These are phyloP conservation scores for Phytophthora gonapodyides DNA, from an alignment of 352 stramenopile genomes.

Conservation along the genomic window DNA sequence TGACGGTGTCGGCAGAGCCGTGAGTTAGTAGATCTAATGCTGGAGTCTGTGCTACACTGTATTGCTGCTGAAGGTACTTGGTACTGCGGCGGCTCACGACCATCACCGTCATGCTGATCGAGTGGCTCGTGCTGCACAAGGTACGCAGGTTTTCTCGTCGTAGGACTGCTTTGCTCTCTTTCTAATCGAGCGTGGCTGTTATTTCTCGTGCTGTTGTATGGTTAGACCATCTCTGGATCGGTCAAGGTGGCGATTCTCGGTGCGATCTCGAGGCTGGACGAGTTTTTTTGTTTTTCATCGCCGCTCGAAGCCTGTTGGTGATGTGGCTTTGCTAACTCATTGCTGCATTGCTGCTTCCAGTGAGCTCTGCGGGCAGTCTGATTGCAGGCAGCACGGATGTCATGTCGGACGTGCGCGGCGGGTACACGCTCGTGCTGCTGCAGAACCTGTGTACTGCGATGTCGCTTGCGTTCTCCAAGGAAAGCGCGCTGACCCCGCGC, in stretches of 20 bases:
- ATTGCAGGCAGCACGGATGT: conserved; percentile 64
- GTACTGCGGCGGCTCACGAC: conserved; percentile 74
- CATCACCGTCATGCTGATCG: conserved; percentile 78
- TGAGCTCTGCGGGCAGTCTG: conserved; percentile 60
- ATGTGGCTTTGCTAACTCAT: conserved; percentile 8
- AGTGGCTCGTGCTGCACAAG: conserved; percentile 75
- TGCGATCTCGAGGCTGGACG: conserved; percentile 34
- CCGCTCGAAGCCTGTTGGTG: neutral
- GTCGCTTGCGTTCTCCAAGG: conserved; percentile 70
- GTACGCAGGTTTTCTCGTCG: conserved; percentile 8
- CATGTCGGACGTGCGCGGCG: conserved; percentile 42
- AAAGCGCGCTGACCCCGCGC: conserved; percentile 52
- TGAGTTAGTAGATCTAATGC: neutral
- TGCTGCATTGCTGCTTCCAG: conserved; percentile 28
- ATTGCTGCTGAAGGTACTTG: conserved; percentile 42
- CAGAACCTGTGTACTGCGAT: conserved; percentile 74
- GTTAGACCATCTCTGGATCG: conserved; percentile 44
- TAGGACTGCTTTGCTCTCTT: neutral
- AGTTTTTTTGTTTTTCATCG: neutral
- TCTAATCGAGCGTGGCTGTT: neutral
- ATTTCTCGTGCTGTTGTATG: neutral
- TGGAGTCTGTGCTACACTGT: neutral
- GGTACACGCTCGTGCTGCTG: conserved; percentile 63
- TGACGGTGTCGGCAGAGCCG: neutral
- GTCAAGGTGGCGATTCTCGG: conserved; percentile 68